These are phyloP conservation scores for Magnusiomyces suaveolens DNA, from an alignment of 1,139 yeast genomes.

Conservation along the genomic window DNA sequence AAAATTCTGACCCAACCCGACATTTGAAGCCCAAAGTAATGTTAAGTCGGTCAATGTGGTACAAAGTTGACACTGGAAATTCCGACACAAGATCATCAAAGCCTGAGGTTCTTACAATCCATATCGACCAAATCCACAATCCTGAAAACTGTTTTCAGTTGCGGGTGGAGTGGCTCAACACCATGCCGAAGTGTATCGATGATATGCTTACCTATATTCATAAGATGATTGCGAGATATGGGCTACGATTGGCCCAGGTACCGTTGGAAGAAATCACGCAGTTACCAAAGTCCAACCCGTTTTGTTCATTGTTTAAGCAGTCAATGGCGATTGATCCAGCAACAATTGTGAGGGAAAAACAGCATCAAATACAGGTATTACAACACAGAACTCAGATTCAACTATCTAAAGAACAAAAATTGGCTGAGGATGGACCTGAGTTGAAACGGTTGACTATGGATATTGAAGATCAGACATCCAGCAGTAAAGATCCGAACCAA, in stretches of 20 bases:
- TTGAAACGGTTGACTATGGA: neutral
- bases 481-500: too few relatives aligned
- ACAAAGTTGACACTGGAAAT: constrained; percentile 62
- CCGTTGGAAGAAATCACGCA: constrained; percentile 84
- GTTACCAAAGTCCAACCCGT: constrained; percentile 69
- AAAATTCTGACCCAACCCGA: neutral
- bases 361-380: constrained; percentile 3
- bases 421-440: neutral
- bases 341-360: neutral
- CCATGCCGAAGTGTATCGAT: constrained; percentile 82
- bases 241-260: constrained; percentile 77
- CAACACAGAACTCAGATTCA: neutral
- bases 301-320: constrained; percentile 73
- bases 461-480: neutral
- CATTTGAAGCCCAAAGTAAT: constrained; percentile 31
- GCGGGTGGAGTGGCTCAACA: constrained; percentile 83
- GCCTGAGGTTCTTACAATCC: constrained; percentile 72
- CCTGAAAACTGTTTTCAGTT: constrained; percentile 93
- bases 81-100: constrained; percentile 46
- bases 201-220: constrained; percentile 78
- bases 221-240: constrained; percentile 75
- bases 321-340: constrained; percentile 32
- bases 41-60: constrained; percentile 51
- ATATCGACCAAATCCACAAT: constrained; percentile 84
- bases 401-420: neutral